These are phyloP conservation scores for Yamadazyma sp. DNA, from an alignment of 1,139 yeast genomes.

Conservation along the genomic window DNA sequence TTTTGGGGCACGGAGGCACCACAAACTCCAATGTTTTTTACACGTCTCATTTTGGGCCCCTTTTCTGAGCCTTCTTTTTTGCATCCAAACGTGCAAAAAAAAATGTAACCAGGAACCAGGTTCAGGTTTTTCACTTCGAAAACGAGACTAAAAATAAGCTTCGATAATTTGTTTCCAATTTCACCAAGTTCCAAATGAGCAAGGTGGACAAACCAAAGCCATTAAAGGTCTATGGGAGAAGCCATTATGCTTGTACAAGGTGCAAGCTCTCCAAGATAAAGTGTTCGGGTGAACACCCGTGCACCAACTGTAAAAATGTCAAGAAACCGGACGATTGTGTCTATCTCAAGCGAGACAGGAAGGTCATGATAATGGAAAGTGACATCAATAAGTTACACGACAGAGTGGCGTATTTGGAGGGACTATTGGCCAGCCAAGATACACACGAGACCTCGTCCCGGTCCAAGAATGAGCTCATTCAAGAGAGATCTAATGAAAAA, in stretches of 20 bases:
- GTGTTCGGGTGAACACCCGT: slow-evolving; percentile 47
- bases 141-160: neutral
- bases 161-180: neutral
- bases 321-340: slow-evolving; percentile 38
- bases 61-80: neutral
- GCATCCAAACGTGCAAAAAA: slow-evolving; percentile 1
- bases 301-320: slow-evolving; percentile 38
- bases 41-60: no score
- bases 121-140: no score
- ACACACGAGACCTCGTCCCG: neutral
- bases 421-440: slow-evolving; percentile 3
- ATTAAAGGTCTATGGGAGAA: slow-evolving; percentile 40
- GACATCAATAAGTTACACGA: slow-evolving; percentile 46
- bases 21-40: no score
- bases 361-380: slow-evolving; percentile 52
- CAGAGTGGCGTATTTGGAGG: slow-evolving; percentile 38
- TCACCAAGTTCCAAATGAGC: no score
- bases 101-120: no score
- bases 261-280: slow-evolving; percentile 40
- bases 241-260: slow-evolving; percentile 43
- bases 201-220: slow-evolving; percentile 32
- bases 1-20: no score
- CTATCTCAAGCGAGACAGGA: slow-evolving; percentile 51
- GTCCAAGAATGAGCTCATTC: slow-evolving; percentile 6
- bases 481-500: slow-evolving; percentile 14